These are phyloP conservation scores for Serendipita sp. DNA, from an alignment of 768 basidiomycete genomes.

Conservation along the genomic window DNA sequence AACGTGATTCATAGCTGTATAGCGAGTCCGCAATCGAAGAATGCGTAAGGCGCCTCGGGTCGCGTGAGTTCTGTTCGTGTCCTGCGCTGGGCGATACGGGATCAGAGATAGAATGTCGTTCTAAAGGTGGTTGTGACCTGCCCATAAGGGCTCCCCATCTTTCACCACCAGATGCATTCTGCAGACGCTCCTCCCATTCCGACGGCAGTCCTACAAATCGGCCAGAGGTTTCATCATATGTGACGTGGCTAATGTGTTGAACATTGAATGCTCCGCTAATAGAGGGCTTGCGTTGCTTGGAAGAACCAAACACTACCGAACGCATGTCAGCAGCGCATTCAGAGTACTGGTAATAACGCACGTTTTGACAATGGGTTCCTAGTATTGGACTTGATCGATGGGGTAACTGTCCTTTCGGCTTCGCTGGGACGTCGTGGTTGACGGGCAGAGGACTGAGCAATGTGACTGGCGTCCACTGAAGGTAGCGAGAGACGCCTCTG, in stretches of 20 bases:
- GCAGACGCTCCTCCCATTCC: background rate
- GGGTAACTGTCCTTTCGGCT: no score
- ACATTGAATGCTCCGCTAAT: background rate
- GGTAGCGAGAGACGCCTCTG: background rate
- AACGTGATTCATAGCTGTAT: background rate
- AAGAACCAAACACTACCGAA: background rate
- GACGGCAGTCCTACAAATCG: background rate
- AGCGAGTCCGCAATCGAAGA: background rate
- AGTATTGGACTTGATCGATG: no score
- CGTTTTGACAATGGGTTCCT: background rate
- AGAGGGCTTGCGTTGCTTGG: background rate
- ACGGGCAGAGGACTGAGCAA: background rate
- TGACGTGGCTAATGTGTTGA: slow-evolving; percentile 4
- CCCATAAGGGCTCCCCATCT: background rate
- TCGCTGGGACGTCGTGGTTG: background rate
- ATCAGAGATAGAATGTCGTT: background rate
- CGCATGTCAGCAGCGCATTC: background rate
- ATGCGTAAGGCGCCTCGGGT: background rate
- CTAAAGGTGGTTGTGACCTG: background rate
- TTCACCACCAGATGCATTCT: background rate
- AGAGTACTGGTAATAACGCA: background rate
- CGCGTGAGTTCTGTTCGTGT: background rate
- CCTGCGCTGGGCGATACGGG: background rate
- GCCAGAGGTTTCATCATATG: background rate
- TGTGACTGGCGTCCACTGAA: background rate